These are phyloP conservation scores for Lycium barbarum DNA, from an alignment of 257 asterid genomes.

Conservation along the genomic window DNA sequence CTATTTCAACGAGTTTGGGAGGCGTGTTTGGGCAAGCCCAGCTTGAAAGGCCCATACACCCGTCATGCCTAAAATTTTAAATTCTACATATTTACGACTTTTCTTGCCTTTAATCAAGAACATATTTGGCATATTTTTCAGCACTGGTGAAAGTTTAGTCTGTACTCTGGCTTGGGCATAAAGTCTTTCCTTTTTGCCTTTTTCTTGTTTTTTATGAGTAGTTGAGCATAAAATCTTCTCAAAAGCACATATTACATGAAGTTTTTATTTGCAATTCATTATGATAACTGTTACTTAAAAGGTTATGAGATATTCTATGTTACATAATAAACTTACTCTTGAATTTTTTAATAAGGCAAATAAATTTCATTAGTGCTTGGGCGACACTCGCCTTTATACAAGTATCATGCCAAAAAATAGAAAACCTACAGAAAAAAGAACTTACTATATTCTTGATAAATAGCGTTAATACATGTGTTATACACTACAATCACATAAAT, in stretches of 20 bases:
- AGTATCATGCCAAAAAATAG: background rate
- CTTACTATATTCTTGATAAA: background rate
- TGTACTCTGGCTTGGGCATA: background rate
- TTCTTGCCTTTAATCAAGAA: background rate
- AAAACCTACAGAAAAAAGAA: constrained; percentile 1
- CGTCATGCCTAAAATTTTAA: background rate
- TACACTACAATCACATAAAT: background rate
- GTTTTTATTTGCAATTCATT: background rate
- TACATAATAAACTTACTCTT: background rate
- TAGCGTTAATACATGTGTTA: background rate
- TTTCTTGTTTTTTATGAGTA: background rate
- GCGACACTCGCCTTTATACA: background rate
- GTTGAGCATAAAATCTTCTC: constrained; percentile 20
- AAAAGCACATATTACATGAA: background rate
- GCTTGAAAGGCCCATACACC: background rate
- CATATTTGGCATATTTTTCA: background rate
- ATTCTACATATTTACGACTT: background rate
- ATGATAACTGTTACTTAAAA: background rate
- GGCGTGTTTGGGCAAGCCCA: background rate
- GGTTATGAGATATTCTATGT: background rate
- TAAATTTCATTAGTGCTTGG: background rate
- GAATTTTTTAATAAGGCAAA: background rate
- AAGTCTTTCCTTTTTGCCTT: background rate
- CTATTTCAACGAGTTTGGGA: constrained; percentile 10
- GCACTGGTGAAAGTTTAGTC: background rate